Evolutionary conservation across 306 rosid species (phyloP).

Genomic region (Mimosa pudica): DNA sequence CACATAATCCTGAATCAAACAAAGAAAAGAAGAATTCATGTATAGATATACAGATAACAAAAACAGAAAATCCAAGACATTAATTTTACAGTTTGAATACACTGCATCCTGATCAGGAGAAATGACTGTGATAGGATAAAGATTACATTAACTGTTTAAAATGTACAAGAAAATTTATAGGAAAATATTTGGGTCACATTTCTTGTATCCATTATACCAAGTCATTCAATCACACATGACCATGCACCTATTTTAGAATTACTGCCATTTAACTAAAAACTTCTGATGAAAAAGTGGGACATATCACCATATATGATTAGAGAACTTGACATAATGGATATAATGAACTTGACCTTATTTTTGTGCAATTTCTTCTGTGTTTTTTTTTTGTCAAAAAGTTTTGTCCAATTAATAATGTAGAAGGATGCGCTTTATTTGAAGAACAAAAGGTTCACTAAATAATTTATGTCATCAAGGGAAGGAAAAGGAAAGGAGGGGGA

Average conservation of each 20-base stretch:
- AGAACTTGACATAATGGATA: too few species aligned
- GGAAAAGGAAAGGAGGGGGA: neutral
- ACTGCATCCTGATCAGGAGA: slow-evolving; percentile 14
- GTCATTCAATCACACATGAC: too few species aligned
- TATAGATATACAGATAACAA: neutral
- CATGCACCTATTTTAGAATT: too few species aligned
- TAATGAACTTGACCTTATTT: too few species aligned
- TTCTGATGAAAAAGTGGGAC: too few species aligned
- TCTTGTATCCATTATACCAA: too few species aligned
- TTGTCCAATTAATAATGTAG: neutral
- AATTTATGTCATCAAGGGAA: neutral
- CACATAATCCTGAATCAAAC: slow-evolving; percentile 65
- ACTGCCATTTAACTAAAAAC: too few species aligned
- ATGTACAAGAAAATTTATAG: too few species aligned
- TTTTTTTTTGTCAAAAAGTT: too few species aligned
- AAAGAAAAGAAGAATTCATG: slow-evolving; percentile 2
- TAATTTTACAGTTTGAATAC: slow-evolving; percentile 8
- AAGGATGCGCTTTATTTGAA: slow-evolving; percentile 1
- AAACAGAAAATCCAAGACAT: slow-evolving; percentile 21
- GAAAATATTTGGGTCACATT: too few species aligned
- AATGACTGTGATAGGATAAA: neutral
- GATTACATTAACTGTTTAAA: neutral
- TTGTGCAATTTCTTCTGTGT: too few species aligned
- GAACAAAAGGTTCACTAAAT: slow-evolving; percentile 18
- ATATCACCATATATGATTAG: too few species aligned